phyloP scores from a whole-genome alignment of 23 red algal genomes.

The Gracilaria caudata region DNA sequence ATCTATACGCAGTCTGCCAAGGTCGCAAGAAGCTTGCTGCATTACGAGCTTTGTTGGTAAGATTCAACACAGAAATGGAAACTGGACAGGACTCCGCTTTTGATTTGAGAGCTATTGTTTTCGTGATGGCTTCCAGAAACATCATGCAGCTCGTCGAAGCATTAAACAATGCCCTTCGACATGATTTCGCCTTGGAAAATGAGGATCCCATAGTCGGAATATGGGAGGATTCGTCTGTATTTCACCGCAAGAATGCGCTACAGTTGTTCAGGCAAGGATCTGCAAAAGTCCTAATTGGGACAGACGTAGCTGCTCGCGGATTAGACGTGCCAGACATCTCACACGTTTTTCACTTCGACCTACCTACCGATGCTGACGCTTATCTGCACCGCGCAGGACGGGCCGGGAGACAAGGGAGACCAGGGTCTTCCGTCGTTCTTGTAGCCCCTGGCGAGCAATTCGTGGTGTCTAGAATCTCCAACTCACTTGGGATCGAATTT shows the following conservation, averaged over 20 bases:
- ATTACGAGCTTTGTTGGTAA: constrained; percentile 57
- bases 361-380: constrained; percentile 91
- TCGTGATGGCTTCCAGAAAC: constrained; percentile 69
- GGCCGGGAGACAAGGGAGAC: constrained; percentile 60
- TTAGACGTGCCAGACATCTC: constrained; percentile 84
- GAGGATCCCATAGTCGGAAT: constrained; percentile 42
- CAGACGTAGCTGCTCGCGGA: constrained; percentile 91
- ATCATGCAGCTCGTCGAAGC: constrained; percentile 61
- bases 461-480: constrained; percentile 71
- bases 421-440: constrained; percentile 64
- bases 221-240: constrained; percentile 32
- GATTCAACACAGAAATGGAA: constrained; percentile 27
- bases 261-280: constrained; percentile 60
- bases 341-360: constrained; percentile 94
- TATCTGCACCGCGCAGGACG: constrained; percentile 94
- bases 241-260: constrained; percentile 35
- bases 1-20: constrained; percentile 70
- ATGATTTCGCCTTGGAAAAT: constrained; percentile 22
- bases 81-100: not conserved
- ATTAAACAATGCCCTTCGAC: constrained; percentile 48
- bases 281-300: constrained; percentile 71
- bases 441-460: constrained; percentile 76
- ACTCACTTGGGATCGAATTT: constrained; percentile 70
- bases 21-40: constrained; percentile 72
- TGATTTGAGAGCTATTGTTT: constrained; percentile 61